phyloP scores from a whole-genome alignment of 805 yeast species.

The Wickerhamiella allomyrinae region DNA sequence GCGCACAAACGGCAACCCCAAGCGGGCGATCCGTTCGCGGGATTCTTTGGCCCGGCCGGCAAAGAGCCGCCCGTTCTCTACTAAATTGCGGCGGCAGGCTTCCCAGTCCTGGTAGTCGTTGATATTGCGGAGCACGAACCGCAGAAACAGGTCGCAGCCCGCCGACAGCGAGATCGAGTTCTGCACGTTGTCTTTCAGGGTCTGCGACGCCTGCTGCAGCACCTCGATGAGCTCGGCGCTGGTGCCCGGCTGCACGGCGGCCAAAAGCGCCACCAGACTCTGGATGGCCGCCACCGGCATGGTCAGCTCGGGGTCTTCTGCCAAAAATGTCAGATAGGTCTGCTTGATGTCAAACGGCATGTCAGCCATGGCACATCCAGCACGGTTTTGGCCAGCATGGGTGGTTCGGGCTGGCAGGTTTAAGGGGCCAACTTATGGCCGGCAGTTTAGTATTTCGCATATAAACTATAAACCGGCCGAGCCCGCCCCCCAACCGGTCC shows the following conservation, averaged over 20 bases:
- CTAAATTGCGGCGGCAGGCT: constrained; percentile 71
- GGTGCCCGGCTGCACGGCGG: constrained; percentile 77
- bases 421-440: too few relatives aligned
- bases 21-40: constrained; percentile 71
- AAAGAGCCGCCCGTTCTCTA: constrained; percentile 85
- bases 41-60: constrained; percentile 84
- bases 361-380: background rate
- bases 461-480: background rate
- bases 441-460: too few relatives aligned
- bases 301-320: constrained; percentile 90
- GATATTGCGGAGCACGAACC: constrained; percentile 85
- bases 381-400: too few relatives aligned
- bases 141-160: constrained; percentile 91
- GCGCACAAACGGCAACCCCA: constrained; percentile 76
- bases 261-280: constrained; percentile 69
- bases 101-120: constrained; percentile 85
- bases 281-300: constrained; percentile 99
- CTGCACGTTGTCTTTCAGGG: constrained; percentile 62
- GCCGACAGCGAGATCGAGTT: constrained; percentile 91
- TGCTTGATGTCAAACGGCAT: constrained; percentile 61
- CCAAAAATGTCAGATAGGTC: constrained; percentile 64
- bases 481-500: constrained; percentile 9
- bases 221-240: constrained; percentile 82
- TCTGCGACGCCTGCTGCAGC: constrained; percentile 60
- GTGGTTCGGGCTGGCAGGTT: too few relatives aligned